These are phyloP conservation scores for Papiliotrema nemorosa DNA, from an alignment of 1,284 basidiomycete genomes.

Conservation along the genomic window DNA sequence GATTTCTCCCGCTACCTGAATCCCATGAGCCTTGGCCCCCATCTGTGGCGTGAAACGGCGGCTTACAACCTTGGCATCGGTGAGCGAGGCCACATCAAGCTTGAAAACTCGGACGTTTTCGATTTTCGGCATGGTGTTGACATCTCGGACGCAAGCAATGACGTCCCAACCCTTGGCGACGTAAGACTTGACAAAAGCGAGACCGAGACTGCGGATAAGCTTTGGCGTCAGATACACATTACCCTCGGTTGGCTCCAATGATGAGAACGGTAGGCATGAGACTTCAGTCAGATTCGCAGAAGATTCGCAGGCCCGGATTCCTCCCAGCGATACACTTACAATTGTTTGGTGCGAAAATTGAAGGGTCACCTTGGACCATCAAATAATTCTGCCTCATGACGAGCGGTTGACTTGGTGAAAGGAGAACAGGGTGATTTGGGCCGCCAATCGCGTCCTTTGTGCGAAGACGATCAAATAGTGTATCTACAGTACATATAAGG, in stretches of 20 bases:
- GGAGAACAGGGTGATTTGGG: too few relatives aligned
- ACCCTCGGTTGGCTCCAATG: neutral
- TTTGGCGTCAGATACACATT: neutral
- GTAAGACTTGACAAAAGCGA: neutral
- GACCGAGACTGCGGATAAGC: neutral
- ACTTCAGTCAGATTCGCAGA: too few relatives aligned
- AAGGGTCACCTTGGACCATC: too few relatives aligned
- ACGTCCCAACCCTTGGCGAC: neutral
- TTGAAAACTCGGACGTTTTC: neutral
- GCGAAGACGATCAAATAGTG: too few relatives aligned
- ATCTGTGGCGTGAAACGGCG: neutral
- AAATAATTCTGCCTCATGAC: too few relatives aligned
- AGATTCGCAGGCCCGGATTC: too few relatives aligned
- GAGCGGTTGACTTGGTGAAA: too few relatives aligned
- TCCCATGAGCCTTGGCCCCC: neutral
- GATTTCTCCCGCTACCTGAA: neutral
- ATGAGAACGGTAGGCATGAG: neutral
- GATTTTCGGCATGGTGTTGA: neutral
- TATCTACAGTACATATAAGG: too few relatives aligned
- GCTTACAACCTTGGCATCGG: neutral
- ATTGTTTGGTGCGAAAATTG: too few relatives aligned
- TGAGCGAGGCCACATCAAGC: neutral
- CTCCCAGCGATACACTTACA: too few relatives aligned
- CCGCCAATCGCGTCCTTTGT: too few relatives aligned
- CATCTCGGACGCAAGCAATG: neutral